Base-by-base conservation (phyloP, 441 rosid species). In the Arabidopsis lyrata region DNA sequence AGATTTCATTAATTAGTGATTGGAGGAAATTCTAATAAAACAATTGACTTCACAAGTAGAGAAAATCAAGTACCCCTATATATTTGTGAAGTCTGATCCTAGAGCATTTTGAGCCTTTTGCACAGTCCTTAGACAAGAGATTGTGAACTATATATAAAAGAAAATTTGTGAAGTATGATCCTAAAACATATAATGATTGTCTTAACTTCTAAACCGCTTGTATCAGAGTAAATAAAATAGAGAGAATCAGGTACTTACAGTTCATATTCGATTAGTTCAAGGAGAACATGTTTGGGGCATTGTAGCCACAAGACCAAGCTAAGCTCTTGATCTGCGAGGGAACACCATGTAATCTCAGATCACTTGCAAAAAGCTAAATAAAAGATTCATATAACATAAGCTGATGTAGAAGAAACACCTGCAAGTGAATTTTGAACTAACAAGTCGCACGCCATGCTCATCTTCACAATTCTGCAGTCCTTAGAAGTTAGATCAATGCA, bases 191-290 rank as follows among this genome's bases (percentile, higher is more conserved):
- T 6, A 11, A 16, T 6, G 53, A 61, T 14, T 38, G 54, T 8
- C 48, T 41, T 41, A 16, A 39, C 15, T 34, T 38, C 14, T 29
- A 7, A 24, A 68, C 6, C 29, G 50, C 18, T 49, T 47, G 48
- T 45, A 58, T 20, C 15, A 34, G 8, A 47, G 57, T 34, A 58
- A 34, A 18, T 70, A 15, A 10, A 54, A 27, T 32, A 68, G 9
- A n/a, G 36, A 57, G 56, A 68, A 69, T 56, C 34, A 45, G n/a
- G 65, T 57, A 47, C 64, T 57, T 68, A 57, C 45, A 68, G 32
- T 68, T 55, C 31, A 16, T 27, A 12, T 10, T 29, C 55, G 63
- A 54, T 67, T 10, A 53, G 6, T 12, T 55, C n/a, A 8, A 18
- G 44, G 63, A 55, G 42, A 68, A 39, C 13, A 68, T 9, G 10